These are phyloP conservation scores for Fusarium sp. DNA, from an alignment of 2,329 filamentous ascomycete species.

Conservation along the genomic window DNA sequence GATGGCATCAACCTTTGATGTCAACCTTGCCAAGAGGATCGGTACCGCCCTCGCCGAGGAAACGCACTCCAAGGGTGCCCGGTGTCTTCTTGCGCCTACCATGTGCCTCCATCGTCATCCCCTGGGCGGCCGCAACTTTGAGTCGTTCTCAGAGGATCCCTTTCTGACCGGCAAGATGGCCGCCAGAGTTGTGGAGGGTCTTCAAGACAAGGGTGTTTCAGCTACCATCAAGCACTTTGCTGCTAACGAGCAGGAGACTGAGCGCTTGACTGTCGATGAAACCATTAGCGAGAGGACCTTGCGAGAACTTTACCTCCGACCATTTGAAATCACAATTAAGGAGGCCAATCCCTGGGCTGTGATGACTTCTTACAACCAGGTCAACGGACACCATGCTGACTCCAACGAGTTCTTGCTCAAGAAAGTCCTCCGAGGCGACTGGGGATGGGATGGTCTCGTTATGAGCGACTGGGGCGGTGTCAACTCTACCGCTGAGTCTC, in stretches of 20 bases:
- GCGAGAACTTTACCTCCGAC: constrained; percentile 48
- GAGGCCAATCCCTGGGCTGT: constrained; percentile 54
- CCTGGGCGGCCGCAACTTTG: constrained; percentile 44
- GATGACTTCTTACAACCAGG: constrained; percentile 48
- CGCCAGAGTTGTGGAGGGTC: constrained; percentile 49
- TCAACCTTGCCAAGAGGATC: constrained; percentile 64
- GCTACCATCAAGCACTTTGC: constrained; percentile 58
- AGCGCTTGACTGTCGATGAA: constrained; percentile 44
- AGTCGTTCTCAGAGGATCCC: constrained; percentile 44
- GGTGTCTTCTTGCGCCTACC: constrained; percentile 65
- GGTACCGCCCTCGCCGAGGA: constrained; percentile 70
- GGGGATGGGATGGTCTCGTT: constrained; percentile 53
- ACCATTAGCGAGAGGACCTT: constrained; percentile 41
- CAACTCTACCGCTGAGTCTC: constrained; percentile 47
- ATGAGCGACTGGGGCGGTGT: constrained; percentile 54
- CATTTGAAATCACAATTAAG: constrained; percentile 54
- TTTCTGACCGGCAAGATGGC: constrained; percentile 44
- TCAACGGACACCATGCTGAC: constrained; percentile 55
- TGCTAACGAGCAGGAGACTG: constrained; percentile 53
- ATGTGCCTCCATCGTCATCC: constrained; percentile 44
- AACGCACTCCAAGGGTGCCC: constrained; percentile 69
- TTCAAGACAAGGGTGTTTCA: constrained; percentile 53
- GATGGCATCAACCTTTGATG: constrained; percentile 72
- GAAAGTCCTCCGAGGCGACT: constrained; percentile 56
- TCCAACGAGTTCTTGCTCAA: constrained; percentile 41